Percentiles rank a stretch among this genome's conserved stretches.
These are phyloP conservation scores for Mycocentrospora acerina DNA, from an alignment of 2,329 filamentous ascomycete species.

Conservation along the genomic window DNA sequence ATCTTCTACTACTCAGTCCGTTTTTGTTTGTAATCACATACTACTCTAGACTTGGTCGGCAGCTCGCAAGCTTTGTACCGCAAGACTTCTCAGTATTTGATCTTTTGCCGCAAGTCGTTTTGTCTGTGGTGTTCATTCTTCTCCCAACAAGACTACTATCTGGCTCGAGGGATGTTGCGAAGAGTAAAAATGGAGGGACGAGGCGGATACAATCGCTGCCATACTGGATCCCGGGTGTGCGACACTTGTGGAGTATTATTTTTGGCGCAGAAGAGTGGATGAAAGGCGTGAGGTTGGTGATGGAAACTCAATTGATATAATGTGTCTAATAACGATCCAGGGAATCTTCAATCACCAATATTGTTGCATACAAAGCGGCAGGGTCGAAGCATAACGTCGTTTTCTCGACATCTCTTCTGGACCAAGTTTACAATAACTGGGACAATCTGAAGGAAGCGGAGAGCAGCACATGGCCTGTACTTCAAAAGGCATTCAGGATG, in stretches of 20 bases:
- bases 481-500: constrained; percentile 34
- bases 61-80: constrained; percentile 18
- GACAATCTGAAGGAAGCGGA: constrained; percentile 21
- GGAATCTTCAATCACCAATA: constrained; percentile 41
- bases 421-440: constrained; percentile 29
- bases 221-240: constrained; percentile 62
- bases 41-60: constrained; percentile 24
- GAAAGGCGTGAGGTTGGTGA: constrained; percentile 43
- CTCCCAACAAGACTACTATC: constrained; percentile 37
- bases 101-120: constrained; percentile 31
- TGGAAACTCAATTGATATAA: background rate
- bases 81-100: constrained; percentile 29
- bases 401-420: constrained; percentile 49
- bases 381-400: constrained; percentile 55
- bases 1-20: constrained; percentile 32
- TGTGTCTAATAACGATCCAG: constrained; percentile 18
- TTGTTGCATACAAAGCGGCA: constrained; percentile 53
- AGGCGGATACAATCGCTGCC: constrained; percentile 52
- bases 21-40: constrained; percentile 27
- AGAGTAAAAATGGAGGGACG: constrained; percentile 30
- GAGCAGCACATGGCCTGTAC: constrained; percentile 19
- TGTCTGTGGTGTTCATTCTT: constrained; percentile 26
- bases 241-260: constrained; percentile 55
- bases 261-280: constrained; percentile 50
- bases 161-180: constrained; percentile 11